Conservation (phyloP, 2,329 filamentous ascomycete species). For the Fonsecaea erecta region DNA sequence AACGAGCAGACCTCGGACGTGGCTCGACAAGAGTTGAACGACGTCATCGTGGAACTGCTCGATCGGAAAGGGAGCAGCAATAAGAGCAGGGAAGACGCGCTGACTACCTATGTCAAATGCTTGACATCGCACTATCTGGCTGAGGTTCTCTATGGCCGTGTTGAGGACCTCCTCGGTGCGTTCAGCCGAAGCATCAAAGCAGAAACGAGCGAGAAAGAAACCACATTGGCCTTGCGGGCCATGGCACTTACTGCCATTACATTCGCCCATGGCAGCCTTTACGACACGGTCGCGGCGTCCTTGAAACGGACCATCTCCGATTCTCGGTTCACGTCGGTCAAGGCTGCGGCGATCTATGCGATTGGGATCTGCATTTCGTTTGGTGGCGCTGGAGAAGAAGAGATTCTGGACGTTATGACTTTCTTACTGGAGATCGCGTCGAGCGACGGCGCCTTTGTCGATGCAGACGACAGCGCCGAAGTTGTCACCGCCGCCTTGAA, state of each 20-base stretch:
- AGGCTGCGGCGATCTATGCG: constrained; percentile 73
- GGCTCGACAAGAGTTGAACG: constrained; percentile 67
- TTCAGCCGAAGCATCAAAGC: constrained; percentile 73
- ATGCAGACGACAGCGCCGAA: constrained; percentile 70
- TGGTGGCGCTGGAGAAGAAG: constrained; percentile 71
- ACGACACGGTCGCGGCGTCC: constrained; percentile 62
- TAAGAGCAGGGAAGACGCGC: constrained; percentile 68
- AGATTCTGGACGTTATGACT: constrained; percentile 72
- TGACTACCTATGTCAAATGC: constrained; percentile 66
- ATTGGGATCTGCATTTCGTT: constrained; percentile 75
- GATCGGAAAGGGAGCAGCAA: constrained; percentile 79
- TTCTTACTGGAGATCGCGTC: constrained; percentile 78
- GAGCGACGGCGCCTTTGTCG: constrained; percentile 74
- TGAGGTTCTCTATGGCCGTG: constrained; percentile 63
- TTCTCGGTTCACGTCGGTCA: constrained; percentile 66
- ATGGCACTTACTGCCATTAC: constrained; percentile 73
- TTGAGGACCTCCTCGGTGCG: constrained; percentile 66
- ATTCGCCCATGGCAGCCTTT: constrained; percentile 67
- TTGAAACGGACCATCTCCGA: constrained; percentile 70
- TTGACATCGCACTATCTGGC: constrained; percentile 71
- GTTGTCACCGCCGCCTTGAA: constrained; percentile 76
- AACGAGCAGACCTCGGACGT: constrained; percentile 57
- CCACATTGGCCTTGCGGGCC: constrained; percentile 71
- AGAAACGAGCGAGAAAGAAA: constrained; percentile 71
- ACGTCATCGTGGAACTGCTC: constrained; percentile 72